Base-by-base conservation (phyloP, 768 basidiomycete species). In the Tulasnella sp. region DNA sequence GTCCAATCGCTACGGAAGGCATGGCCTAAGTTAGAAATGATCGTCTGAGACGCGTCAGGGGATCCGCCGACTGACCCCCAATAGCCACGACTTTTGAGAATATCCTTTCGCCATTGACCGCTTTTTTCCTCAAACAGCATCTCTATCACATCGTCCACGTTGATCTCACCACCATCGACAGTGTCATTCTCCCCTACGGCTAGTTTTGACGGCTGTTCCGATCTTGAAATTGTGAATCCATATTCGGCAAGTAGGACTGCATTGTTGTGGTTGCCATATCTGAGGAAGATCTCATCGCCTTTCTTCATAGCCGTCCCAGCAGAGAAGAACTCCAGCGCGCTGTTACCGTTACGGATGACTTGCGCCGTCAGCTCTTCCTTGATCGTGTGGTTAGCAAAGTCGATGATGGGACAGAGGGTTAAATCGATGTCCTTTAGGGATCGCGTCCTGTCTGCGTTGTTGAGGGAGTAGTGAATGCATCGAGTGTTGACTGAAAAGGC, bases 381-480 rank as follows among this genome's bases (percentile, higher is more conserved):
- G 56, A 59, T 48, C 3, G 69, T 63, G 64, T 96, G 93, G 65
- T 96, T 96, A 13, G 89, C 89, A 63, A 97, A 85, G 72, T 98
- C 95, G 54, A 96, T 75, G 32, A 96, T 76, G 8, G 95, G 95
- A 62, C 88, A 88, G 60, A 98, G 76, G 0, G 92, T 88, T 61
- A 93, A 72, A 67, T 95, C 93, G 69, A 58, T 29, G 45, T 91
- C 80, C 27, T 80, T 76, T 65, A 84, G 76, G 10, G 77, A 75
- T 51, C 71, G 74, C 11, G 11, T 21, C 27, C 32, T 52, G 23
- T 50, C n/a, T 4, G 24, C 29, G 48, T 8, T 17, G 43, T 24
- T 15, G 15, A 48, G 32, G 2, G 17, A 70, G 67, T 27, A 71
- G 66, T 81, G 92, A 21, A 97, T 80, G 68, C 87, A 92, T 50